Evolutionary conservation across 2,329 filamentous ascomycete species (phyloP), one percentile per base, ranked within the genome.

Genomic region (Fusarium sp.): DNA sequence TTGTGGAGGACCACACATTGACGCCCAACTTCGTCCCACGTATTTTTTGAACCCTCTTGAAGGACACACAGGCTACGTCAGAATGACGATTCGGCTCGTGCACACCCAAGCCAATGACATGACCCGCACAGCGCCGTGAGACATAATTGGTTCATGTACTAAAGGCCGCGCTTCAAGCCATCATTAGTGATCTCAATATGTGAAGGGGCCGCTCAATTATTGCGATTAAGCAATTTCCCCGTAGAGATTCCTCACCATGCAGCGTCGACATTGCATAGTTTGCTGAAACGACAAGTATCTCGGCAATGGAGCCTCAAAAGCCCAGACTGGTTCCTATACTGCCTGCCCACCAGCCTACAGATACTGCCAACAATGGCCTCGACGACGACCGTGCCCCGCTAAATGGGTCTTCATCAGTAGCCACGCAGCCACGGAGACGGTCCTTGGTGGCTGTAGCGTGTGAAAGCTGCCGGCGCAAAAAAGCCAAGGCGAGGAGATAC

Each of bases 381-480:
- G 26, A 42, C 17, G 1, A 11, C 36, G 1, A 17, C 21, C 21
- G 22, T 24, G 5, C 14, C 14, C 10, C 14, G 7, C 21, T 13
- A 43, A 17, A 24, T 19, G 17, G n/a, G 13, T 22, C 54, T 10
- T 53, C 21, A 2, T 53, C 36, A 2, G 22, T 17, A 10, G 26
- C 54, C 7, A 36, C 47, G 24, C 38, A 58, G 21, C 3, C n/a
- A 38, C 34, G 28, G 7, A 62, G 57, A 24, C 62, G 60, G 26
- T 44, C 38, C 9, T 33, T 63, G 19, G 61, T 64, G 9, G 61
- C 50, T 6, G 44, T 64, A 3, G 61, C 61, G 7, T 64, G 61
- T n/a, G 61, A 64, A 8, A 59, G 38, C 14, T 64, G 61, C 6
- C 58, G 61, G 4, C 61, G 61, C 0, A 64, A 64, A 28, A 64